Evolutionary conservation across 106 monocot species (phyloP).

Genomic region (Iris macrosiphon): DNA sequence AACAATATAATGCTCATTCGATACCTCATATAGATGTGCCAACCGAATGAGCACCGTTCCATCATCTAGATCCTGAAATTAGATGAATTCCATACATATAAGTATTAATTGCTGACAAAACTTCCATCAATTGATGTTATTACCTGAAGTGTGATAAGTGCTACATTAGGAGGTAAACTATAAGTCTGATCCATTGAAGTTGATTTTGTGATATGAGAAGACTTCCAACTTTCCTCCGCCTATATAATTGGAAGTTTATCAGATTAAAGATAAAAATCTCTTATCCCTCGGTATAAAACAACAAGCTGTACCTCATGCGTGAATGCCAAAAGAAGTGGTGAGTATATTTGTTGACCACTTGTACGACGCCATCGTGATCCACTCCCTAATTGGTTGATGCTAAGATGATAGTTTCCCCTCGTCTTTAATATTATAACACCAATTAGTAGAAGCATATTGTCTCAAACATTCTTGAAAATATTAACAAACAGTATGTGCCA

Average conservation of each 20-base stretch:
- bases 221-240: conserved; percentile 57
- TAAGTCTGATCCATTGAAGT: conserved; percentile 49
- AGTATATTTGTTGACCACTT: conserved; percentile 73
- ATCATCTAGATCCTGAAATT: conserved; percentile 68
- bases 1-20: background rate
- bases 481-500: no score
- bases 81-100: background rate
- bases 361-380: conserved; percentile 78
- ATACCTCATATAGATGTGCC: conserved; percentile 86
- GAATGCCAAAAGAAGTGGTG: conserved; percentile 73
- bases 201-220: conserved; percentile 26
- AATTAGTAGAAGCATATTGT: no score
- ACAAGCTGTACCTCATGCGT: conserved; percentile 42
- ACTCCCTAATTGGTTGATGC: conserved; percentile 42
- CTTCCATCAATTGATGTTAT: background rate
- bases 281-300: no score
- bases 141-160: no score
- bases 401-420: conserved; percentile 55
- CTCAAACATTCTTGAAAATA: no score
- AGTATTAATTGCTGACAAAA: background rate
- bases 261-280: conserved; percentile 1
- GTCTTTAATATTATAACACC: no score
- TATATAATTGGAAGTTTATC: conserved; percentile 8
- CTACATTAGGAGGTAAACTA: conserved; percentile 75
- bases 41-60: conserved; percentile 59